These are phyloP conservation scores for Solanum habrochaites DNA, from an alignment of 257 asterid species.

Conservation along the genomic window DNA sequence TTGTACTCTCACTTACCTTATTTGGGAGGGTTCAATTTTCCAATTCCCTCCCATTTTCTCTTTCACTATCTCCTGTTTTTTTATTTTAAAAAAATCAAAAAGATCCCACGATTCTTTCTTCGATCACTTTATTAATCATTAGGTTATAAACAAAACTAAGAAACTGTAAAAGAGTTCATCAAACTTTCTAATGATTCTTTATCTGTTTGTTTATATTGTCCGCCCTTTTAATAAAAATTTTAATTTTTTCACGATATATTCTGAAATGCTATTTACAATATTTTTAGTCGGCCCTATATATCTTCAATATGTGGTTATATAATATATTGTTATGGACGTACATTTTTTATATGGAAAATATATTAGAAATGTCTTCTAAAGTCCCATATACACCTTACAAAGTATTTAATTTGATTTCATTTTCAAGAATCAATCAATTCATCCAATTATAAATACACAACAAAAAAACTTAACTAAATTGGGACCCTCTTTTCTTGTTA, in stretches of 20 bases:
- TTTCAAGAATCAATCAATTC: background rate
- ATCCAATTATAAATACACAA: background rate
- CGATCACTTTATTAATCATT: background rate
- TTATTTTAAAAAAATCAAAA: too few relatives aligned
- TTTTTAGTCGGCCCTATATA: background rate
- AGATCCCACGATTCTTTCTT: background rate
- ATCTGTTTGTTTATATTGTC: background rate
- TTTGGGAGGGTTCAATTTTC: background rate
- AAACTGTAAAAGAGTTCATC: background rate
- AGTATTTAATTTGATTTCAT: background rate
- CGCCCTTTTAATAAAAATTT: fast-evolving
- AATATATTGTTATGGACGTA: background rate
- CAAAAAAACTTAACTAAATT: background rate
- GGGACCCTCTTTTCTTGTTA: background rate
- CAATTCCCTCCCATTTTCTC: background rate
- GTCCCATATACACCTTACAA: background rate
- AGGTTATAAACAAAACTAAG: background rate
- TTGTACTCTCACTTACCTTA: background rate
- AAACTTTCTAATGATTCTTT: too few relatives aligned
- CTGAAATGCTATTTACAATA: background rate
- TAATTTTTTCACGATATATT: background rate
- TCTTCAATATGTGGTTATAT: background rate
- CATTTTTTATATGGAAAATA: background rate
- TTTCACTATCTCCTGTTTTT: background rate
- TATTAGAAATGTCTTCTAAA: background rate